Conservation (phyloP, 805 yeast genomes). For the Cyberlindnera lachancei region DNA sequence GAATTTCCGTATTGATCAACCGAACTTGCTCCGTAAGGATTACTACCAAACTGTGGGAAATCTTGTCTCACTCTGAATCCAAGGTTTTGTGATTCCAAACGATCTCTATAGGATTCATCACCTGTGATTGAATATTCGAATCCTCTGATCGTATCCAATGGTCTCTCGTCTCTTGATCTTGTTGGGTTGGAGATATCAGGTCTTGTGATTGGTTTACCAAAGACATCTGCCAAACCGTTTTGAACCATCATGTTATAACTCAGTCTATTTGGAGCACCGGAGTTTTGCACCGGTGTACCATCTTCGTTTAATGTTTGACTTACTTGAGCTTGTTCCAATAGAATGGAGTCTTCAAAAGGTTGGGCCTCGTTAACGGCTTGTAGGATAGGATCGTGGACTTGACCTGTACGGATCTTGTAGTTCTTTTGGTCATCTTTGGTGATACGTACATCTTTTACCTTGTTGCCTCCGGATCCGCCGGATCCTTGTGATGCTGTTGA, state of each 20-base stretch:
- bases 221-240: constrained; percentile 64
- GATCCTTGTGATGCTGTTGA: constrained; percentile 25
- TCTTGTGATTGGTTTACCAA: constrained; percentile 70
- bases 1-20: constrained; percentile 12
- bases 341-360: constrained; percentile 73
- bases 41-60: constrained; percentile 47
- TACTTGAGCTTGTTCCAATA: not conserved
- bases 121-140: constrained; percentile 95
- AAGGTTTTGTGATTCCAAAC: constrained; percentile 65
- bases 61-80: constrained; percentile 84
- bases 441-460: constrained; percentile 29
- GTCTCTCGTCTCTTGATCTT: constrained; percentile 89
- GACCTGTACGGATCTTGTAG: constrained; percentile 57
- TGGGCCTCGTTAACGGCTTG: constrained; percentile 93
- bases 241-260: constrained; percentile 35
- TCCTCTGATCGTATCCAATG: constrained; percentile 88
- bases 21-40: constrained; percentile 27
- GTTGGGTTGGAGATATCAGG: constrained; percentile 93
- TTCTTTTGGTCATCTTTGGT: constrained; percentile 45
- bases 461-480: constrained; percentile 22
- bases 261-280: constrained; percentile 16
- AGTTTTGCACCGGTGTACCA: constrained; percentile 1
- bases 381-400: constrained; percentile 84
- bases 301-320: too few species aligned
- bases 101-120: constrained; percentile 70